Evolutionary conservation across 306 rosid species (phyloP).

Genomic region (Nissolia schottii): DNA sequence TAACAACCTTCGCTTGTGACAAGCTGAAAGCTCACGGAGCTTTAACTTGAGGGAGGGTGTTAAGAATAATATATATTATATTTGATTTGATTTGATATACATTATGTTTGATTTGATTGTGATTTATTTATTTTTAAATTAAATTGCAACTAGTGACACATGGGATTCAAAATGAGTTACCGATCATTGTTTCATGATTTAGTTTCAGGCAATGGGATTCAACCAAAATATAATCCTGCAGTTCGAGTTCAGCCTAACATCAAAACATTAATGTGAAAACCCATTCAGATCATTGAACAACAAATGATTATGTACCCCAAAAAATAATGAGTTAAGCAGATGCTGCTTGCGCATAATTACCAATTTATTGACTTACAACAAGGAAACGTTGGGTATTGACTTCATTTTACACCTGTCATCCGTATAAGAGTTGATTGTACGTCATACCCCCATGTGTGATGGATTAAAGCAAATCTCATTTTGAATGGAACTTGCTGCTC

Average conservation of each 20-base stretch:
- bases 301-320: conserved; percentile 31
- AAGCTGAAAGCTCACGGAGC: too few relatives aligned
- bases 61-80: too few relatives aligned
- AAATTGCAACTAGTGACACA: not conserved
- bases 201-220: not conserved
- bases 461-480: conserved; percentile 36
- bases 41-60: too few relatives aligned
- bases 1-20: too few relatives aligned
- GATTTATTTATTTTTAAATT: too few relatives aligned
- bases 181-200: not conserved
- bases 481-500: conserved; percentile 60
- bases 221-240: conserved; percentile 6
- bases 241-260: not conserved
- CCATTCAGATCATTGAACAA: conserved; percentile 9
- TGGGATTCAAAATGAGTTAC: not conserved
- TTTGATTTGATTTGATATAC: too few relatives aligned
- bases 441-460: not conserved
- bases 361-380: conserved; percentile 37
- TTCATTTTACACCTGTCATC: conserved; percentile 31
- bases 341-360: conserved; percentile 31
- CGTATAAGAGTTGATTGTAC: conserved; percentile 20
- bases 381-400: conserved; percentile 7
- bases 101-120: too few relatives aligned
- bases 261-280: not conserved
- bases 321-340: conserved; percentile 29